Evolutionary conservation across 805 yeast genomes (phyloP), one percentile per base, ranked within the genome.

Genomic region (Cyberlindnera japonica): DNA sequence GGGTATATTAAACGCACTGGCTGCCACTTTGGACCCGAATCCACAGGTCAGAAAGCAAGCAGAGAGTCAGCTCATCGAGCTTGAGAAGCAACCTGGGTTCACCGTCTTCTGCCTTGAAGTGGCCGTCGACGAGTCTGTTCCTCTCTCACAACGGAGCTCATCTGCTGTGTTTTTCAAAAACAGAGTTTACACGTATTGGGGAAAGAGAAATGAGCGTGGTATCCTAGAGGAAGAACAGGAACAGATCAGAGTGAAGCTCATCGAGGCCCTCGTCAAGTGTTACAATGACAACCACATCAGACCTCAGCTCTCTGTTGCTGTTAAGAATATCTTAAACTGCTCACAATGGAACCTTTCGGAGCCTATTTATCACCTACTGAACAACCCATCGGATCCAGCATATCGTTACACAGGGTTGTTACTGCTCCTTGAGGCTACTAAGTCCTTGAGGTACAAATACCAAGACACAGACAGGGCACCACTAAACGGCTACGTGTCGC

Each of bases 111-210:
- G 79, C 34, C 61, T 79, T 21, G 75, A 71, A 28, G 62, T 78
- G 33, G 67, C 75, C 12, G 57, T 64, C 9, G 81, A 79, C 49
- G 58, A 58, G 3, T 60, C 65, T 4, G 62, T 68, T 22, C 64
- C 75, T 5, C 45, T 52, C 6, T 65, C 67, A 11, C 69, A 77
- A 37, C 69, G 78, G 44, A 64, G 75, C 44, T 81, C 86, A 11
- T 71, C 83, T 6, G 81, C 83, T 0, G 82, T 84, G 6, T 81
- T 76, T 55, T 75, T 82, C 59, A 84, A 84, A 56, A 83, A 83
- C 58, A 68, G 75, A 41, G 65, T 83, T 23, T 69, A 69, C 29
- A 64, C 70, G 28, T 67, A 71, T 39, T 82, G 90, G 89, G 61
- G 62, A 18, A 53, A 48, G 30, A 35, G 53, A 3, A 44, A 48